phyloP scores from a whole-genome alignment of 2,329 filamentous ascomycete genomes.

The Akanthomyces uredinophilus region DNA sequence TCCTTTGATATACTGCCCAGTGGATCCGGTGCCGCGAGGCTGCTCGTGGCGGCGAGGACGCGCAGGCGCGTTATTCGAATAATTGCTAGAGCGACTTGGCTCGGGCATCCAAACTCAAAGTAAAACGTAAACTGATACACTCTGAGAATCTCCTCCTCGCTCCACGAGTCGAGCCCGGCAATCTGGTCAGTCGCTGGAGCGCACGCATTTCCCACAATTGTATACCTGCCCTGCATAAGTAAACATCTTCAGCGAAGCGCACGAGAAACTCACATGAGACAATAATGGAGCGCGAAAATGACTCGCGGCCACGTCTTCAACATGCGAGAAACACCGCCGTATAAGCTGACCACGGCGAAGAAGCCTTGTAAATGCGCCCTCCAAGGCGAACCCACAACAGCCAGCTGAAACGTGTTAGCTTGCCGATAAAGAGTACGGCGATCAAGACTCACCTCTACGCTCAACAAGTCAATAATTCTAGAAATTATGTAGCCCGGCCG shows the following conservation, averaged over 20 bases:
- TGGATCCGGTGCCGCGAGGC: not conserved
- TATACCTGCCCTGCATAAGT: not conserved
- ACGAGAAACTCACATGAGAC: not conserved
- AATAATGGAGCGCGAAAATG: not conserved
- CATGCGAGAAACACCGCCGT: not conserved
- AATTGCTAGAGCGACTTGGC: not conserved
- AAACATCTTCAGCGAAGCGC: not conserved
- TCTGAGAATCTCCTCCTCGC: not conserved
- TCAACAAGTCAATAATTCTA: constrained; percentile 3
- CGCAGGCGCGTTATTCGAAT: not conserved
- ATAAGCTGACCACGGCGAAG: not conserved
- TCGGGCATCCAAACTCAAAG: constrained; percentile 2
- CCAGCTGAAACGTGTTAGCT: not conserved
- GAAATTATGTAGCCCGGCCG: not conserved
- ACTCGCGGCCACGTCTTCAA: not conserved
- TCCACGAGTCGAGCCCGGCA: not conserved
- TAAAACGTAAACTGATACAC: constrained; percentile 6
- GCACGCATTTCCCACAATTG: not conserved
- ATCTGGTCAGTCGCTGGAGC: not conserved
- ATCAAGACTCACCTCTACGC: not conserved
- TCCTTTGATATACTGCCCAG: not conserved
- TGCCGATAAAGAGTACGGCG: not conserved
- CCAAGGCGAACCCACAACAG: constrained; percentile 2
- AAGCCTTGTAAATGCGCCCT: constrained; percentile 1
- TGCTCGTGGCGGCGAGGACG: not conserved